Evolutionary conservation across 2,329 filamentous ascomycete species (phyloP).

Genomic region (Phyllosticta citriasiana): DNA sequence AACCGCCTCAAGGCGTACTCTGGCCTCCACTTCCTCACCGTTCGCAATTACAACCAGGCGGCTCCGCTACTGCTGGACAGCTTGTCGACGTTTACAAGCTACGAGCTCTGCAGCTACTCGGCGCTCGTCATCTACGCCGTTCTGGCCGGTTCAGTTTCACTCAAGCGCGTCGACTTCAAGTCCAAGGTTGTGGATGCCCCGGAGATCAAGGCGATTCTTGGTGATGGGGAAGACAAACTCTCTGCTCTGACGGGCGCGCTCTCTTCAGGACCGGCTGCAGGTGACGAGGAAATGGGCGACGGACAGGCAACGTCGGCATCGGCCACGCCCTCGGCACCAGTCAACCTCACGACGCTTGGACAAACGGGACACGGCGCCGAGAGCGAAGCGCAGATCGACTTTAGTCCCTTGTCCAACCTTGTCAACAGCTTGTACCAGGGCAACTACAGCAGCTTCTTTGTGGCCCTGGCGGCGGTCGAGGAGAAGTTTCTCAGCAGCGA

Average conservation of each 20-base stretch:
- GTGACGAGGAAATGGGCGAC: constrained; percentile 66
- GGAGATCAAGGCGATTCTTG: constrained; percentile 94
- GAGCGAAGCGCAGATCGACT: constrained; percentile 75
- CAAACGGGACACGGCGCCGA: constrained; percentile 59
- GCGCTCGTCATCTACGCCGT: constrained; percentile 92
- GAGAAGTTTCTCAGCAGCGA: constrained; percentile 90
- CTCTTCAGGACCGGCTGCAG: constrained; percentile 68
- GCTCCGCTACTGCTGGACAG: constrained; percentile 93
- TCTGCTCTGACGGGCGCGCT: constrained; percentile 70
- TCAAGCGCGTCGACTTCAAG: constrained; percentile 98
- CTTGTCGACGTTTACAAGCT: constrained; percentile 95
- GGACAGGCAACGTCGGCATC: constrained; percentile 38
- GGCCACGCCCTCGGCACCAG: constrained; percentile 52
- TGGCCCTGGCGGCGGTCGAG: constrained; percentile 79
- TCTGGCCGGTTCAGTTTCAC: constrained; percentile 82
- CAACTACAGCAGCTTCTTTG: constrained; percentile 90
- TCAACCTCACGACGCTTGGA: constrained; percentile 82
- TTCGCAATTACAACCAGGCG: constrained; percentile 80
- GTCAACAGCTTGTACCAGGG: constrained; percentile 89
- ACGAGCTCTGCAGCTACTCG: constrained; percentile 96
- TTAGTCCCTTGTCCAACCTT: constrained; percentile 74
- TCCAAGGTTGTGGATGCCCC: constrained; percentile 96
- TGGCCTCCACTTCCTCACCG: constrained; percentile 82
- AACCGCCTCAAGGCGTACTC: constrained; percentile 99
- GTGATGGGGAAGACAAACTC: constrained; percentile 78